A percentile compares a stretch with the other conserved stretches of the same genome.
phyloP scores from a whole-genome alignment of 2,329 filamentous ascomycete species.

The Fusarium oligoseptatum region DNA sequence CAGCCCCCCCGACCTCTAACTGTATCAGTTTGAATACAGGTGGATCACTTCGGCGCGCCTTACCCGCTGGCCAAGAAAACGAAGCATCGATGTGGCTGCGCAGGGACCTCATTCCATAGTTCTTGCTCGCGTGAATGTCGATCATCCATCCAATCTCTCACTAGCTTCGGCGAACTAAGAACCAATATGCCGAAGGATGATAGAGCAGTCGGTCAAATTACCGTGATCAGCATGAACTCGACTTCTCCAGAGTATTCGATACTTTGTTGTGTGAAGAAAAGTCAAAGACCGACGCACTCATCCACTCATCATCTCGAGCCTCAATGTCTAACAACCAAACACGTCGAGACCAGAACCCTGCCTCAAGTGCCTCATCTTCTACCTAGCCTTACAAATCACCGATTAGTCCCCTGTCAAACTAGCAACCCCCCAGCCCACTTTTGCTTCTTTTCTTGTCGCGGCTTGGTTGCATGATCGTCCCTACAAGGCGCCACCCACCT shows the following conservation, averaged over 20 bases:
- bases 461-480: background rate
- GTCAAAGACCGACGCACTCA: background rate
- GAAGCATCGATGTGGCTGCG: background rate
- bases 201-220: background rate
- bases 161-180: background rate
- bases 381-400: background rate
- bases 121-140: background rate
- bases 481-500: background rate
- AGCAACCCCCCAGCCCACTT: background rate
- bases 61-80: background rate
- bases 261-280: background rate
- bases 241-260: background rate
- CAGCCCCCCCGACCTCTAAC: background rate
- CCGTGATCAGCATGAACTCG: background rate
- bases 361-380: background rate
- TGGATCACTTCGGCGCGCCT: background rate
- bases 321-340: background rate
- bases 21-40: background rate
- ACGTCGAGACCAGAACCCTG: background rate
- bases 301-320: background rate
- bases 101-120: background rate
- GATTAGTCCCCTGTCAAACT: background rate
- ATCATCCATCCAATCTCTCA: slow-evolving; percentile 1
- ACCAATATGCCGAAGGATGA: background rate
- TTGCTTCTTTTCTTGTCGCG: slow-evolving; percentile 8